phyloP scores from a whole-genome alignment of 352 stramenopile species.

The Phytophthora sp. region DNA sequence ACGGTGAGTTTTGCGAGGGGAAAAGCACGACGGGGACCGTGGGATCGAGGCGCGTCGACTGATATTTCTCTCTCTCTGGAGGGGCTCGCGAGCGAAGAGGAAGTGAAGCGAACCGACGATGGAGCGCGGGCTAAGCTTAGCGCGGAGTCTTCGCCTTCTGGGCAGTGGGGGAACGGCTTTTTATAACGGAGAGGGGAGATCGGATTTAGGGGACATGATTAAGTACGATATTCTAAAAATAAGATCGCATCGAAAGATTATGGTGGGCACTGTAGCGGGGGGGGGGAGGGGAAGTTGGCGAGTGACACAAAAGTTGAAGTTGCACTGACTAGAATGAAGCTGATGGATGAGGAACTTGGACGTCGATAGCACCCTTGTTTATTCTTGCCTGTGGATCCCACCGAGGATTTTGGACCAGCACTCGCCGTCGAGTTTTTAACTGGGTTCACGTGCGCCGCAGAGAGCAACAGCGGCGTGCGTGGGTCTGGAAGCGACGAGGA shows the following conservation, averaged over 20 bases:
- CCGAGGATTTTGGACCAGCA: too few species aligned
- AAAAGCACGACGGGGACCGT: not conserved
- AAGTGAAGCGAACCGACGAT: conserved; percentile 25
- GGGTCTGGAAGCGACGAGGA: too few species aligned
- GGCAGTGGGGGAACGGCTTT: conserved; percentile 19
- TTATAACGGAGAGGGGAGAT: conserved; percentile 11
- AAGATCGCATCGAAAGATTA: conserved; percentile 11
- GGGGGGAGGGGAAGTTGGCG: too few species aligned
- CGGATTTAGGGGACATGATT: not conserved
- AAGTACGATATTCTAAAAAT: conserved; percentile 26
- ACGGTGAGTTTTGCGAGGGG: not conserved
- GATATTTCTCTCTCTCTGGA: not conserved
- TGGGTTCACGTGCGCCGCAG: too few species aligned
- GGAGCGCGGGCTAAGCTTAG: conserved; percentile 24
- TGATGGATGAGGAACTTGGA: too few species aligned
- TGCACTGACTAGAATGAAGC: too few species aligned
- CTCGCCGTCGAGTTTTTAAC: too few species aligned
- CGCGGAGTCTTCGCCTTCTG: not conserved
- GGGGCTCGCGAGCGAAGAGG: conserved; percentile 14
- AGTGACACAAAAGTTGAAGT: conserved; percentile 4
- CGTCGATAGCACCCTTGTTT: too few species aligned
- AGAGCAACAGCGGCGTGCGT: too few species aligned
- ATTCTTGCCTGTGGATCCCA: too few species aligned
- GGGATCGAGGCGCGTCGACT: conserved; percentile 15
- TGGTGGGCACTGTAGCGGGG: conserved; percentile 4